These are phyloP conservation scores for Umbelopsis vinacea DNA, from an alignment of 192 early-diverging fungal genomes.

Conservation along the genomic window DNA sequence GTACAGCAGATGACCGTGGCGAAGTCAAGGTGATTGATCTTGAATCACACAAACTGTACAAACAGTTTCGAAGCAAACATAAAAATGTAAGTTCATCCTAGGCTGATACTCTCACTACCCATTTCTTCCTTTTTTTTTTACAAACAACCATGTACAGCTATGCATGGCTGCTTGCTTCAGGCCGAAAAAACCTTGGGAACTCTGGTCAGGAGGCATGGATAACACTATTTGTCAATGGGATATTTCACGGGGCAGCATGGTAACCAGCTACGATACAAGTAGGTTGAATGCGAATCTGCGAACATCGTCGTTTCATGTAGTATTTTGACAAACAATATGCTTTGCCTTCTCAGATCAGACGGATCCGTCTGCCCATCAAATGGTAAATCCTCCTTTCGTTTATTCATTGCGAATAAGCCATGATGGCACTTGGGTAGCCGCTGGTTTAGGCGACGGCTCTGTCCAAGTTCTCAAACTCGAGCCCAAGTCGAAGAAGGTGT, in stretches of 20 bases:
- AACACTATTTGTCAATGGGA: slow-evolving; percentile 53
- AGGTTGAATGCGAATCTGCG: slow-evolving; percentile 6
- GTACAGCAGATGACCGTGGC: slow-evolving; percentile 53
- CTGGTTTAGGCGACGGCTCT: slow-evolving; percentile 51
- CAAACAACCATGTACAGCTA: slow-evolving; percentile 33
- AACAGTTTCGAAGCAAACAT: slow-evolving; percentile 47
- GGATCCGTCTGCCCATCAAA: slow-evolving; percentile 40
- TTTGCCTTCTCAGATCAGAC: background rate
- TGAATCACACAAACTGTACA: slow-evolving; percentile 47
- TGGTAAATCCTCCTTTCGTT: slow-evolving; percentile 63
- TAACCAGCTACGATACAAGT: slow-evolving; percentile 47
- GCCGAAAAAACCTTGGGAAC: slow-evolving; percentile 52
- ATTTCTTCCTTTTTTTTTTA: too few species aligned
- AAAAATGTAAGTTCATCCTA: slow-evolving; percentile 40
- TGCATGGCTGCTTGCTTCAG: slow-evolving; percentile 55
- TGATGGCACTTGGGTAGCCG: slow-evolving; percentile 45
- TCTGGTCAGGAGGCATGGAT: slow-evolving; percentile 57
- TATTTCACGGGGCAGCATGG: slow-evolving; percentile 47
- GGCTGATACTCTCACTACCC: background rate
- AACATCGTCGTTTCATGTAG: background rate
- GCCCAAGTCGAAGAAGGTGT: slow-evolving; percentile 12
- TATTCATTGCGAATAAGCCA: slow-evolving; percentile 46
- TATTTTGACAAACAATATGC: too few species aligned
- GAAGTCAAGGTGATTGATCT: slow-evolving; percentile 54
- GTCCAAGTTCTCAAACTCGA: slow-evolving; percentile 41